phyloP scores from a whole-genome alignment of 352 stramenopile genomes.

The Phytophthora palmivora region DNA sequence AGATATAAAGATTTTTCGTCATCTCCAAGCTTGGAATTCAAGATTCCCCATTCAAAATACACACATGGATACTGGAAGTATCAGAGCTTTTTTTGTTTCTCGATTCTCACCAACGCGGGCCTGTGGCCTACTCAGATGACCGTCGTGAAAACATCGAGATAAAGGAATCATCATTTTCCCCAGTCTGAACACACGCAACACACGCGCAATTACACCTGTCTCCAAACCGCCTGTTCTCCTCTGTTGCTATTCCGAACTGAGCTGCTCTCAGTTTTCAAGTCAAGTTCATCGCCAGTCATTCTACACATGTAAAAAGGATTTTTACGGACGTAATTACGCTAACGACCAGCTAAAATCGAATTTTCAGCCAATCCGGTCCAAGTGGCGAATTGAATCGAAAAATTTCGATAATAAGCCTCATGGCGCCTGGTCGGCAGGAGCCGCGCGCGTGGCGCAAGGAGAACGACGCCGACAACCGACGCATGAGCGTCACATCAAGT shows the following conservation, averaged over 20 bases:
- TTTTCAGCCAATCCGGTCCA: constrained; percentile 26
- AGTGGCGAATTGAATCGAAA: constrained; percentile 6
- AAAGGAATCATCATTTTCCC: constrained; percentile 87
- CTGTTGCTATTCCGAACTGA: no score
- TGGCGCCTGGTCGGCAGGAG: constrained; percentile 21
- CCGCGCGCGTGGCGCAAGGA: constrained; percentile 27
- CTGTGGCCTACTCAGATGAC: constrained; percentile 84
- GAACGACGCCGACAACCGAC: constrained; percentile 28
- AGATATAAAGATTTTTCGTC: constrained; percentile 78
- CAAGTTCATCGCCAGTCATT: constrained; percentile 15
- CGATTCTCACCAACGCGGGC: constrained; percentile 82
- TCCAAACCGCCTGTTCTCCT: no score
- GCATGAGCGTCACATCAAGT: constrained; percentile 20
- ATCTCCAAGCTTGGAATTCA: constrained; percentile 33
- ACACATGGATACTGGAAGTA: constrained; percentile 50
- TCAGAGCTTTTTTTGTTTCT: constrained; percentile 88
- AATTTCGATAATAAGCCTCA: background rate
- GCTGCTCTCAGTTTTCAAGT: no score
- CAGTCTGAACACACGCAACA: no score
- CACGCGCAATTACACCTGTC: no score
- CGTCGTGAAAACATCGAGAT: constrained; percentile 91
- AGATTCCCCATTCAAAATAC: constrained; percentile 1
- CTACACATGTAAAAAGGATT: constrained; percentile 17
- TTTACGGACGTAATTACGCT: constrained; percentile 26
- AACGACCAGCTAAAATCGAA: constrained; percentile 10